Conservation (phyloP, 1,139 yeast species). For the Zygoascus hellenicus region DNA sequence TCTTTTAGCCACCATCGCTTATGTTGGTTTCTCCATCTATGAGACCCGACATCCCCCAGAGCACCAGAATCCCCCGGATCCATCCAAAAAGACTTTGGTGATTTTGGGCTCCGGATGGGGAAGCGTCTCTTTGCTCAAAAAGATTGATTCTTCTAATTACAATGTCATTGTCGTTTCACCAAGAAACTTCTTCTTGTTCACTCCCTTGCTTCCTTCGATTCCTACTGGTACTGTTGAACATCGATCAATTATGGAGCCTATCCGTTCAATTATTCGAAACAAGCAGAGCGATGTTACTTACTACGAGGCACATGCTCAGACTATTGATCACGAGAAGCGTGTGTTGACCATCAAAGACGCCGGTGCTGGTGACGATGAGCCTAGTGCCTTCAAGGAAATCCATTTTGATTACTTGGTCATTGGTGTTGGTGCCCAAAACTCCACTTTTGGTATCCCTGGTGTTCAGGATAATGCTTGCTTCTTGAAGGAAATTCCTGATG, state of each 20-base stretch:
- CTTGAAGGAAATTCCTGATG: slow-evolving; percentile 81
- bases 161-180: slow-evolving; percentile 90
- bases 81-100: slow-evolving; percentile 80
- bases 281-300: slow-evolving; percentile 74
- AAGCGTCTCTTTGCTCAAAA: slow-evolving; percentile 71
- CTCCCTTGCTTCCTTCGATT: slow-evolving; percentile 88
- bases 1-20: slow-evolving; percentile 29
- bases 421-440: slow-evolving; percentile 90
- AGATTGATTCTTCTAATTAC: slow-evolving; percentile 78
- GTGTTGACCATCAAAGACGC: slow-evolving; percentile 51
- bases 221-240: slow-evolving; percentile 91
- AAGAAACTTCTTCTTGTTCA: slow-evolving; percentile 88
- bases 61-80: slow-evolving; percentile 35
- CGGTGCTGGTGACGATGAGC: slow-evolving; percentile 15
- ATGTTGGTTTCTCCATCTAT: slow-evolving; percentile 33
- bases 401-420: slow-evolving; percentile 75
- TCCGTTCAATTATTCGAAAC: slow-evolving; percentile 66
- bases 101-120: slow-evolving; percentile 97
- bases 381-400: slow-evolving; percentile 20
- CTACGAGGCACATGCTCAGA: slow-evolving; percentile 88
- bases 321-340: slow-evolving; percentile 64
- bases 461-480: slow-evolving; percentile 81
- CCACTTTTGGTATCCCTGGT: slow-evolving; percentile 91
- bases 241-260: slow-evolving; percentile 86
- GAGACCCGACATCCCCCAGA: slow-evolving; percentile 34